Evolutionary conservation across 805 yeast genomes (phyloP).

Genomic region (Candida sphagnicola): DNA sequence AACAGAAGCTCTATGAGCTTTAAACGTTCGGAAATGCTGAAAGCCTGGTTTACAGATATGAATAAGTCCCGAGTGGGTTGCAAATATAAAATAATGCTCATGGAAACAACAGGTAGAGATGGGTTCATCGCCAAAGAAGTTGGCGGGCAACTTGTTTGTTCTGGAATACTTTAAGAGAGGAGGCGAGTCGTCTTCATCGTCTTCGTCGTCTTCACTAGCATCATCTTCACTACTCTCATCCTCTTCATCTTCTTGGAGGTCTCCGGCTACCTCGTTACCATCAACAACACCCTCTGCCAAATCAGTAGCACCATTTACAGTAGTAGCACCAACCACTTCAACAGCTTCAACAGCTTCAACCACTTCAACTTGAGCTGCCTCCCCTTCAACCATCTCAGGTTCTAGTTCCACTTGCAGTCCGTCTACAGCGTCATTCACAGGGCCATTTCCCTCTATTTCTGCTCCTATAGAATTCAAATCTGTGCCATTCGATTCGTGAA

Average conservation of each 20-base stretch:
- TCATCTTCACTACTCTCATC: conserved; percentile 5
- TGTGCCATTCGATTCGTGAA: not conserved
- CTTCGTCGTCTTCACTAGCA: conserved; percentile 9
- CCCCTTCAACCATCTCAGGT: no score
- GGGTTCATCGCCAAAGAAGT: conserved; percentile 72
- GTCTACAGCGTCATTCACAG: no score
- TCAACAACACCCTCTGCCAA: no score
- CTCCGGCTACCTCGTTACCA: no score
- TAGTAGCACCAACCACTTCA: no score
- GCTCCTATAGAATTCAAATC: no score
- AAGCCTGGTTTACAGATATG: conserved; percentile 63
- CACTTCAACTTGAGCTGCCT: no score
- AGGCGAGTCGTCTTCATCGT: conserved; percentile 40
- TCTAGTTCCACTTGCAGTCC: no score
- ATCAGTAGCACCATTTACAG: no score
- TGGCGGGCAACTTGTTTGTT: conserved; percentile 59
- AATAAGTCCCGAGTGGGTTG: conserved; percentile 83
- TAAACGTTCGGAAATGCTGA: conserved; percentile 61
- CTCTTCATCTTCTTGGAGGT: no score
- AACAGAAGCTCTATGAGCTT: conserved; percentile 84
- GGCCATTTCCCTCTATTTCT: no score
- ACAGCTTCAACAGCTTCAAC: no score
- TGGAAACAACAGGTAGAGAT: conserved; percentile 66
- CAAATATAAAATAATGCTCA: conserved; percentile 67
- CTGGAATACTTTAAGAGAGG: conserved; percentile 77